Base-by-base conservation (phyloP, 306 rosid genomes). In the Corylus americana region DNA sequence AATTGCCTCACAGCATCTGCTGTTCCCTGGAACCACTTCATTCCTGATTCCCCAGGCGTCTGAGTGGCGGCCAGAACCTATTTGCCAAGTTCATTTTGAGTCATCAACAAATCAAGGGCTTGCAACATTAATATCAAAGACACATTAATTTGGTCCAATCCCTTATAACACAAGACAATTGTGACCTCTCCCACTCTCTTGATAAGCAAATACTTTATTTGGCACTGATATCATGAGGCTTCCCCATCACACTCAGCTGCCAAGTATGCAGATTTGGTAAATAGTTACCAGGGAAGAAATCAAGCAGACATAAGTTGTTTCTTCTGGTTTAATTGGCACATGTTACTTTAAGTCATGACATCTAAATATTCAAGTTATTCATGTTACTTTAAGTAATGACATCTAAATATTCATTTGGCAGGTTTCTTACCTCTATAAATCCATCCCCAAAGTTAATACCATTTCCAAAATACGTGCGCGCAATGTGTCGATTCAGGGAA, bases 1-100 rank as follows among this genome's bases (percentile, higher is more conserved):
- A 94, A 94, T 86, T 91, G 94, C 86, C 98, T 91, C 74, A 94
- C 98, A 70, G 98, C 98, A 86, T 94, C 98, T 13, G 98, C 98
- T 61, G 98, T 94, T 57, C 98, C 97, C 78, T 94, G 98, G 82
- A 92, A 94, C 98, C 98, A 94, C 80, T 55, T 91, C 73, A 88
- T 94, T 77, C 98, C 98, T 7, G 94, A 70, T 77, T 89, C 97
- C 79, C 98, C 98, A 1, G 96, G 87, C 7, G 97, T 92, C 83
- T 94, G 98, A 78, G 98, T 94, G 11, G 98, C 98, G 63, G 98
- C 98, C 88, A 94, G 83, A 70, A 94, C 98, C 98, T 92, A 79
- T 82, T 73, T 12, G 48, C 50, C 77, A 58, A 54, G 62, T 22
- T 80, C 53, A 59, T 58, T 55, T 73, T 48, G 18, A 71, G 47